Conservation (phyloP, 106 monocot genomes). For the Posidonia australis region DNA sequence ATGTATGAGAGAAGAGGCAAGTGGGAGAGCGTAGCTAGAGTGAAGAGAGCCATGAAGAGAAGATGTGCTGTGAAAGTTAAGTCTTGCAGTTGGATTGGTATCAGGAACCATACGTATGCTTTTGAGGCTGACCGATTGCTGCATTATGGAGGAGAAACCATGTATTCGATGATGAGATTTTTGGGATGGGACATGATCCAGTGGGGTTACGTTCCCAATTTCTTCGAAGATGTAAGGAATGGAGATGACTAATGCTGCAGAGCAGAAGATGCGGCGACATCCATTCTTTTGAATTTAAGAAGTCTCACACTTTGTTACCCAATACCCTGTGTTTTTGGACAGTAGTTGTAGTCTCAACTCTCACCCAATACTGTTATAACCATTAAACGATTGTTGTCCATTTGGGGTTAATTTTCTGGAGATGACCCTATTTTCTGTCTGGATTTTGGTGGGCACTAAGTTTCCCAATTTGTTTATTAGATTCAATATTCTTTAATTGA, state of each 20-base stretch:
- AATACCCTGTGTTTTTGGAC: too few relatives aligned
- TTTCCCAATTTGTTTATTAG: too few relatives aligned
- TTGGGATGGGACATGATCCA: slow-evolving; percentile 15
- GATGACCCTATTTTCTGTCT: too few relatives aligned
- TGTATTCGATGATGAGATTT: slow-evolving; percentile 30
- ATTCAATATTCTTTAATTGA: too few relatives aligned
- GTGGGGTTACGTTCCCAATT: neutral
- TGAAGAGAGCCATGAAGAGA: slow-evolving; percentile 41
- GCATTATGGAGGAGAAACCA: slow-evolving; percentile 45
- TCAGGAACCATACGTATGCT: slow-evolving; percentile 28
- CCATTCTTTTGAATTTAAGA: neutral
- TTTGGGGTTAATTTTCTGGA: too few relatives aligned
- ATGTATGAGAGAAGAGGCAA: slow-evolving; percentile 38
- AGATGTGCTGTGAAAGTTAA: slow-evolving; percentile 30
- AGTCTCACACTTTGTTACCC: too few relatives aligned
- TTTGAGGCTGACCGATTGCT: slow-evolving; percentile 34
- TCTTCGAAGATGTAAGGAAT: neutral
- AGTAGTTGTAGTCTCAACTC: too few relatives aligned
- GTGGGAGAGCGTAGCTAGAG: slow-evolving; percentile 63
- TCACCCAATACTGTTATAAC: too few relatives aligned
- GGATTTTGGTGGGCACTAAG: too few relatives aligned
- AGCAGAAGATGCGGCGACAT: neutral
- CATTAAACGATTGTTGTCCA: too few relatives aligned
- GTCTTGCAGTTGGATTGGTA: slow-evolving; percentile 50
- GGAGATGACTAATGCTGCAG: neutral